Evolutionary conservation across 1,284 basidiomycete genomes (phyloP).

Genomic region (Leccinum angustisporum): DNA sequence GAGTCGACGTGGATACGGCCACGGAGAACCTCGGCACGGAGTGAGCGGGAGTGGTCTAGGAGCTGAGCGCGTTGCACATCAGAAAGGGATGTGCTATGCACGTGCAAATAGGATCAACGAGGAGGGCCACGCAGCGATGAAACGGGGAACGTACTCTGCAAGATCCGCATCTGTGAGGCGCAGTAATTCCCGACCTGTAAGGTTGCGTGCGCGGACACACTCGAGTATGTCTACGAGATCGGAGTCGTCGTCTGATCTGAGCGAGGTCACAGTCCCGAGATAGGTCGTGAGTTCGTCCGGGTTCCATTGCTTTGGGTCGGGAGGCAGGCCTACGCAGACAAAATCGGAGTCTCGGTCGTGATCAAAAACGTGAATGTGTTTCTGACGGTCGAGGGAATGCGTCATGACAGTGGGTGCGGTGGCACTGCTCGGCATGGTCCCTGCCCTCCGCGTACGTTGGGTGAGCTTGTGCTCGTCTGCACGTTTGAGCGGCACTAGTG

Average conservation of each 20-base stretch:
- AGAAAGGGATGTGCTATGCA: slow-evolving; percentile 26
- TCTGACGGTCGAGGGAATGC: slow-evolving; percentile 3
- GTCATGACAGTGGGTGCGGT: slow-evolving; percentile 1
- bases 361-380: background rate
- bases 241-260: slow-evolving; percentile 5
- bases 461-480: slow-evolving; percentile 1
- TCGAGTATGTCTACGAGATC: slow-evolving; percentile 17
- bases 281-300: slow-evolving; percentile 26
- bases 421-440: slow-evolving; percentile 15
- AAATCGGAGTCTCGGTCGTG: background rate
- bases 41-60: slow-evolving; percentile 24
- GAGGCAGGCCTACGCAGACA: slow-evolving; percentile 11
- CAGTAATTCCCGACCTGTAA: slow-evolving; percentile 32
- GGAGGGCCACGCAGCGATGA: background rate
- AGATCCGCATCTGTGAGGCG: slow-evolving; percentile 30
- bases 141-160: slow-evolving; percentile 17
- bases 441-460: slow-evolving; percentile 12
- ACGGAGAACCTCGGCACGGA: slow-evolving; percentile 28
- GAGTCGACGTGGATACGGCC: slow-evolving; percentile 27
- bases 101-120: background rate
- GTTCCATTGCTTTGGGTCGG: slow-evolving; percentile 31
- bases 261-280: slow-evolving; percentile 17
- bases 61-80: slow-evolving; percentile 20
- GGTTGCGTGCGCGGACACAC: slow-evolving; percentile 19
- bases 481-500: background rate